Conservation (phyloP, 805 yeast species). For the Zygosaccharomyces rouxii region DNA sequence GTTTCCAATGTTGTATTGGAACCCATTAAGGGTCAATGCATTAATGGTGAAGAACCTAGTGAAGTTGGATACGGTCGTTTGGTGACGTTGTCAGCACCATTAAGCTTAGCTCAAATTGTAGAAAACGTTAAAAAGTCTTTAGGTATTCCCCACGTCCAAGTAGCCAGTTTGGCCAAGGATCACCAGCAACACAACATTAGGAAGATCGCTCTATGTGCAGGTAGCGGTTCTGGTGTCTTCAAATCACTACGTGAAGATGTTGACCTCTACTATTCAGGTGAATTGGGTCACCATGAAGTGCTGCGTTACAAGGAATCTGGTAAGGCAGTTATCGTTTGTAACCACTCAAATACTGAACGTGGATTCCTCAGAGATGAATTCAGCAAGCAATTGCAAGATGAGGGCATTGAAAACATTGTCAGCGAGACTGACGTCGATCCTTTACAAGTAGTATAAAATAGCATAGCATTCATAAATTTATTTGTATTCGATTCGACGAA, state of each 20-base stretch:
- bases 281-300: slow-evolving; percentile 89
- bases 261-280: slow-evolving; percentile 87
- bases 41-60: slow-evolving; percentile 25
- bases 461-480: not conserved
- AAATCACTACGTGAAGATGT: slow-evolving; percentile 41
- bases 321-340: slow-evolving; percentile 66
- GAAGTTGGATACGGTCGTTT: slow-evolving; percentile 82
- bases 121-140: slow-evolving; percentile 50
- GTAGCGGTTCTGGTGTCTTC: slow-evolving; percentile 83
- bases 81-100: slow-evolving; percentile 44
- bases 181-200: slow-evolving; percentile 36
- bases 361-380: slow-evolving; percentile 62
- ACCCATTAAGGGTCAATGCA: slow-evolving; percentile 26
- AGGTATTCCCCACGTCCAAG: slow-evolving; percentile 54
- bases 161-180: slow-evolving; percentile 41
- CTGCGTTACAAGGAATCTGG: slow-evolving; percentile 68
- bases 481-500: not conserved
- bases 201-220: slow-evolving; percentile 86
- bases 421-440: slow-evolving; percentile 67
- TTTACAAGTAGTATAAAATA: slow-evolving; percentile 27
- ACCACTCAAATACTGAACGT: slow-evolving; percentile 91
- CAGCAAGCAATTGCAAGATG: slow-evolving; percentile 41
- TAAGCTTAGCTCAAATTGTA: slow-evolving; percentile 44
- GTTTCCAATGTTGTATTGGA: slow-evolving; percentile 25
- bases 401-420: slow-evolving; percentile 45